Conservation (phyloP, 768 basidiomycete genomes). For the Rubroboletus satanas region DNA sequence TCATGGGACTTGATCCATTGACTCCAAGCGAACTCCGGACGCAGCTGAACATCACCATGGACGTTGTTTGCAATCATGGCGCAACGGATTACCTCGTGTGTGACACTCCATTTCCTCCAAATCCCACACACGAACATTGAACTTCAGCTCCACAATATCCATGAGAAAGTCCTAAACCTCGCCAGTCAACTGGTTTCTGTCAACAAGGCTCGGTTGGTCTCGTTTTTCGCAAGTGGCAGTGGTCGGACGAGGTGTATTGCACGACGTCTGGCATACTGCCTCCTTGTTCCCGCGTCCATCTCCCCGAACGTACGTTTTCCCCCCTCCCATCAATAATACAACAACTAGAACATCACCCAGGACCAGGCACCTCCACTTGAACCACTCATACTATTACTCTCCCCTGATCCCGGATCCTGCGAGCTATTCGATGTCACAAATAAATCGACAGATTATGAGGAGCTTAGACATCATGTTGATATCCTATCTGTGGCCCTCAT, state of each 20-base stretch:
- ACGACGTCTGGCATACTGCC: constrained; percentile 50
- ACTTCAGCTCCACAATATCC: constrained; percentile 46
- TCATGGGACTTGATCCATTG: constrained; percentile 54
- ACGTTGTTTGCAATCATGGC: constrained; percentile 39
- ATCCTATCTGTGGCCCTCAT: constrained; percentile 59
- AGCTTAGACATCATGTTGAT: constrained; percentile 50
- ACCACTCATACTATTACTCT: constrained; percentile 49
- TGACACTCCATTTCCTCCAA: neutral
- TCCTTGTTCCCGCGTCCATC: constrained; percentile 7
- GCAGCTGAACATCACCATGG: constrained; percentile 46
- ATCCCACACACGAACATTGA: neutral
- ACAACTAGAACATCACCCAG: constrained; percentile 28
- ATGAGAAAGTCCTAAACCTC: constrained; percentile 42
- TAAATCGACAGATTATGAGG: constrained; percentile 57
- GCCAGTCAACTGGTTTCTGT: constrained; percentile 38
- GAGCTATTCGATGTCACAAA: constrained; percentile 53
- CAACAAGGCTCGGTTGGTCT: constrained; percentile 50
- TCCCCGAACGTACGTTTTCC: constrained; percentile 13
- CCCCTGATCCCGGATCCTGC: constrained; percentile 36
- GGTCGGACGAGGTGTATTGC: constrained; percentile 52
- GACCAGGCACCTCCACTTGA: constrained; percentile 46
- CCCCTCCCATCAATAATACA: neutral
- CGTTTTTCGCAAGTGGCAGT: constrained; percentile 49
- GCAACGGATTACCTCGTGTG: constrained; percentile 34
- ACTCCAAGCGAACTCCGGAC: constrained; percentile 41